phyloP scores from a whole-genome alignment of 148 eudicot species.

The Vaccinium macrocarpon region DNA sequence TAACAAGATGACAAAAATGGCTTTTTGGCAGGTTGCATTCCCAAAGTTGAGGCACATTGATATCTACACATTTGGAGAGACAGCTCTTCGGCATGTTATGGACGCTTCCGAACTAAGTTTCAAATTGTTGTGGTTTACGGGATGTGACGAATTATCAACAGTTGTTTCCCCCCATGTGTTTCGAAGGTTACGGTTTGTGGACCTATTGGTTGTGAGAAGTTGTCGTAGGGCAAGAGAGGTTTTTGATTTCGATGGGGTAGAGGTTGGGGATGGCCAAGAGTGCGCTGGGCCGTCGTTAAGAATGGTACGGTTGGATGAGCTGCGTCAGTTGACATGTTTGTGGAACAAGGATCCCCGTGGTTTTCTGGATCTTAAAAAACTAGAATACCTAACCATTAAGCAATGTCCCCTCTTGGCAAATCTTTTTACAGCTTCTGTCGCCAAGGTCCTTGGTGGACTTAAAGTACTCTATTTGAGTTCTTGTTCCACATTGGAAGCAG shows the following conservation, averaged over 20 bases:
- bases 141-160: neutral
- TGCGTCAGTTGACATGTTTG: too few species aligned
- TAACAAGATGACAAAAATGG: too few species aligned
- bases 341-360: too few species aligned
- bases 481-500: neutral
- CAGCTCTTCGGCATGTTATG: neutral
- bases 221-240: neutral
- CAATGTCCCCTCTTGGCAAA: neutral
- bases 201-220: neutral
- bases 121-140: too few species aligned
- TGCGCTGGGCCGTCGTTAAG: neutral
- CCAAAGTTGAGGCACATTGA: neutral
- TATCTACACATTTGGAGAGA: neutral
- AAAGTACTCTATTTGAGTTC: neutral
- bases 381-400: neutral
- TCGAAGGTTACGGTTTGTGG: neutral
- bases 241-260: neutral
- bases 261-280: neutral
- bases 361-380: neutral
- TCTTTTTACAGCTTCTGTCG: neutral
- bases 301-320: too few species aligned
- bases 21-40: neutral
- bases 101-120: neutral
- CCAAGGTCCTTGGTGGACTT: constrained; percentile 1
- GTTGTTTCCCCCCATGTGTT: neutral